phyloP scores from a whole-genome alignment of 345 rosid genomes.

The Anacardium occidentale region DNA sequence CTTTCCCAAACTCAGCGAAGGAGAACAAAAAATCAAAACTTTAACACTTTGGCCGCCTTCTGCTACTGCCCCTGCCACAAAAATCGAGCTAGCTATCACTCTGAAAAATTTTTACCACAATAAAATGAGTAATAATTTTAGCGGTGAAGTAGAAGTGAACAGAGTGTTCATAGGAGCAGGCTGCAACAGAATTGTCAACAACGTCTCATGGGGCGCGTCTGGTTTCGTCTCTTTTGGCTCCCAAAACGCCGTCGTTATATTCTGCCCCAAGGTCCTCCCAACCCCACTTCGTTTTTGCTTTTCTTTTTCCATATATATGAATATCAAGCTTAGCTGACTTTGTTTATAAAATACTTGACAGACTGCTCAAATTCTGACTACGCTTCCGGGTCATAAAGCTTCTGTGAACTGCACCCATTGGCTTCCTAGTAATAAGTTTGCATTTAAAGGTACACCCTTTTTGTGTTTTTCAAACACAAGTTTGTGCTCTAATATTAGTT shows the following conservation, averaged over 20 bases:
- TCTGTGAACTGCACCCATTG: conserved; percentile 86
- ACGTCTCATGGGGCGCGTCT: conserved; percentile 89
- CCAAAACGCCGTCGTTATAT: conserved; percentile 80
- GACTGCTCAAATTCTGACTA: conserved; percentile 81
- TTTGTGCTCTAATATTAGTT: not conserved
- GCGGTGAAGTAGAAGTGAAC: conserved; percentile 42
- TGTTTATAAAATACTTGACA: conserved; percentile 20
- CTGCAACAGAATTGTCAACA: conserved; percentile 85
- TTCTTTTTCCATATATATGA: not conserved
- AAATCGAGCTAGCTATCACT: not conserved
- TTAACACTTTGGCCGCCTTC: not conserved
- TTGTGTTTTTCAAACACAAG: not conserved
- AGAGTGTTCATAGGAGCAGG: conserved; percentile 84
- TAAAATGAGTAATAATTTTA: conserved; percentile 4
- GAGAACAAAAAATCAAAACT: not conserved
- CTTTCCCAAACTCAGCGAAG: too few species aligned
- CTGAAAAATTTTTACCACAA: not conserved
- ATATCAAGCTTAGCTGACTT: not conserved
- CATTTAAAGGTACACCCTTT: conserved; percentile 57
- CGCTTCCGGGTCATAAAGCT: conserved; percentile 85
- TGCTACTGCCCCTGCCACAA: not conserved
- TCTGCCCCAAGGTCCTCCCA: conserved; percentile 59
- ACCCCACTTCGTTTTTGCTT: not conserved
- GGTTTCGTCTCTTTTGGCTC: conserved; percentile 78
- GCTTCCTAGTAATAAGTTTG: conserved; percentile 74